Conservation (phyloP, 495 filamentous ascomycete species). For the Aspergillus hancockii region DNA sequence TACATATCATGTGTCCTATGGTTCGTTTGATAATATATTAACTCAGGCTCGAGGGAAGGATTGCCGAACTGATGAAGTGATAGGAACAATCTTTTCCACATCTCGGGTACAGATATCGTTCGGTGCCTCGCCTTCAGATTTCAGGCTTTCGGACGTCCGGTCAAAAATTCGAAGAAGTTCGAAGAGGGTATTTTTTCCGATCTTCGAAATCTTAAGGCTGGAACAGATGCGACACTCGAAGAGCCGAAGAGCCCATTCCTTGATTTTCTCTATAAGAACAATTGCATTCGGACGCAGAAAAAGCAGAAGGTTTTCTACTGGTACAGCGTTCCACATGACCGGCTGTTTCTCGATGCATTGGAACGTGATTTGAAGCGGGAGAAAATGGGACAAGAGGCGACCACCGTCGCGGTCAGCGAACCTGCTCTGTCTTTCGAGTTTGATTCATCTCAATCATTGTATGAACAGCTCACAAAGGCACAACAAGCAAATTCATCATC, state of each 20-base stretch:
- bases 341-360: slow-evolving; percentile 94
- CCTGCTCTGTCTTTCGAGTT: slow-evolving; percentile 98
- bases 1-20: slow-evolving; percentile 98
- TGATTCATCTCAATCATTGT: slow-evolving; percentile 97
- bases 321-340: slow-evolving; percentile 98
- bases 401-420: slow-evolving; percentile 93
- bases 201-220: slow-evolving; percentile 94
- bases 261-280: slow-evolving; percentile 99
- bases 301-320: slow-evolving; percentile 99
- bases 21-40: slow-evolving; percentile 47
- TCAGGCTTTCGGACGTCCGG: slow-evolving; percentile 95
- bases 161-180: slow-evolving; percentile 99
- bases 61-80: slow-evolving; percentile 14
- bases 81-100: slow-evolving; percentile 98
- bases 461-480: slow-evolving; percentile 98
- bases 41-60: not conserved
- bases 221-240: slow-evolving; percentile 97
- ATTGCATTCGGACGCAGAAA: slow-evolving; percentile 99
- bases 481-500: slow-evolving; percentile 98
- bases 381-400: slow-evolving; percentile 98
- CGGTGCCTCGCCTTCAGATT: slow-evolving; percentile 98
- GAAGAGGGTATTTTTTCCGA: slow-evolving; percentile 99
- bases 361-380: slow-evolving; percentile 97
- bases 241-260: slow-evolving; percentile 98
- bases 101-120: slow-evolving; percentile 98